These are phyloP conservation scores for Neofusicoccum cordaticola DNA, from an alignment of 2,329 filamentous ascomycete species.

Conservation along the genomic window DNA sequence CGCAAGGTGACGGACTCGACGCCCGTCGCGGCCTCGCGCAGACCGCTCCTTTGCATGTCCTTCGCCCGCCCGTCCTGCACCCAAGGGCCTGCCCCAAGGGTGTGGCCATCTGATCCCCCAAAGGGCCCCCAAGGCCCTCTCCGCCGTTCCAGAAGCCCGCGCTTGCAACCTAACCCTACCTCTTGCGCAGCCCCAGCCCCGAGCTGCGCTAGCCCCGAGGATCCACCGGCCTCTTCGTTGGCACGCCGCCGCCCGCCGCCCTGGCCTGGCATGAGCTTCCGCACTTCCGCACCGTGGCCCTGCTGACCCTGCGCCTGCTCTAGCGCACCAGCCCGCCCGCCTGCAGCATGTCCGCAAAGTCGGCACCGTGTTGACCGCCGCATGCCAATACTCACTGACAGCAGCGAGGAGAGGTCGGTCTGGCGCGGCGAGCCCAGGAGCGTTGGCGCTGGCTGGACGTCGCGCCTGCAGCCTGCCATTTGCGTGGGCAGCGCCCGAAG, in stretches of 20 bases:
- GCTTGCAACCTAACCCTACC: not conserved
- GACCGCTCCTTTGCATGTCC: conserved; percentile 6
- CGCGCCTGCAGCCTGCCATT: not conserved
- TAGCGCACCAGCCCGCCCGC: not conserved
- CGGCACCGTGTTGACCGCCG: too few relatives aligned
- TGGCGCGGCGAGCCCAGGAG: not conserved
- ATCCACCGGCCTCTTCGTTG: conserved; percentile 1
- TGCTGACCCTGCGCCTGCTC: not conserved
- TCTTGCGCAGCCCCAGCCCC: not conserved
- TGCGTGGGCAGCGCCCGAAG: conserved; percentile 3
- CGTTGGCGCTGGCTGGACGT: not conserved
- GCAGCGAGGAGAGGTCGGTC: not conserved
- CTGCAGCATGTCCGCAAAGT: not conserved
- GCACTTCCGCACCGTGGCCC: not conserved
- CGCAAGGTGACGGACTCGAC: not conserved
- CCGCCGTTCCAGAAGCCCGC: conserved; percentile 5
- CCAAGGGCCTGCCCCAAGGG: not conserved
- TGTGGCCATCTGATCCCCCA: not conserved
- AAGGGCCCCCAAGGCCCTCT: not conserved
- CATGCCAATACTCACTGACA: not conserved
- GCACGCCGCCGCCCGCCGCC: not conserved
- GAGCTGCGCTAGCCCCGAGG: not conserved
- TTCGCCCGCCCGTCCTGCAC: not conserved
- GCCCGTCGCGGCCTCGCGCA: not conserved
- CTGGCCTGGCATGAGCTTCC: not conserved